Evolutionary conservation across 2,329 filamentous ascomycete genomes (phyloP).

Genomic region (Talaromyces albobiverticillius): DNA sequence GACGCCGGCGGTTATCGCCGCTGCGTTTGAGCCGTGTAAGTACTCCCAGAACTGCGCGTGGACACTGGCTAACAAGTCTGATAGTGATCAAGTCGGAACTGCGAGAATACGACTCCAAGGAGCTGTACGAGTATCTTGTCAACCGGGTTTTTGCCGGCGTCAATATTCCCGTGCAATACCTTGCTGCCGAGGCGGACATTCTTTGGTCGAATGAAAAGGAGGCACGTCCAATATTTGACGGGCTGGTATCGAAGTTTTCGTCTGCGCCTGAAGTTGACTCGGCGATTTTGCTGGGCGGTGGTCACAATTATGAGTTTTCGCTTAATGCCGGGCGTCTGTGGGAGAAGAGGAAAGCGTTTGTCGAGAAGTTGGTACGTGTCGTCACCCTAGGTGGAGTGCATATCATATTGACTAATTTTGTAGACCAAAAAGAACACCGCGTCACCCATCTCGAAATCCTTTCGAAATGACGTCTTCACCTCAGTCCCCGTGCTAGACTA

Average conservation of each 20-base stretch:
- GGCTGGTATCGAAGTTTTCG: conserved; percentile 7
- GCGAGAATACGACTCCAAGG: conserved; percentile 4
- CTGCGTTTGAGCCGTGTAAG: conserved; percentile 14
- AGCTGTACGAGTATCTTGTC: conserved; percentile 11
- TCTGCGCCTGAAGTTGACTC: conserved; percentile 8
- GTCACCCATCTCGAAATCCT: neutral
- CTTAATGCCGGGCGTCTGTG: conserved; percentile 1
- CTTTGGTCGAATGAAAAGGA: conserved; percentile 12
- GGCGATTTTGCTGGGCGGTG: conserved; percentile 8
- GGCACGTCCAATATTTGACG: conserved; percentile 10
- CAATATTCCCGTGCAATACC: conserved; percentile 12
- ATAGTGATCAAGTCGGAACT: conserved; percentile 15
- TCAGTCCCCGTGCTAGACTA: conserved; percentile 32
- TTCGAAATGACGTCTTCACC: conserved; percentile 24
- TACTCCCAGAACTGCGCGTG: neutral
- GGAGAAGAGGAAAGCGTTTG: conserved; percentile 11
- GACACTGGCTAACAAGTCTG: neutral
- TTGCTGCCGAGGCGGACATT: conserved; percentile 13
- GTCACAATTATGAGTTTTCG: conserved; percentile 16
- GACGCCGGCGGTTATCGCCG: neutral
- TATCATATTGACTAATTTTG: neutral
- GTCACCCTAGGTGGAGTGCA: neutral
- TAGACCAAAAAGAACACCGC: conserved; percentile 8
- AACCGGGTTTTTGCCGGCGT: conserved; percentile 9
- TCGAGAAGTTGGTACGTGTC: conserved; percentile 13